These are phyloP conservation scores for Cryptococcus hybrid DNA, from an alignment of 1,284 basidiomycete species.

Conservation along the genomic window DNA sequence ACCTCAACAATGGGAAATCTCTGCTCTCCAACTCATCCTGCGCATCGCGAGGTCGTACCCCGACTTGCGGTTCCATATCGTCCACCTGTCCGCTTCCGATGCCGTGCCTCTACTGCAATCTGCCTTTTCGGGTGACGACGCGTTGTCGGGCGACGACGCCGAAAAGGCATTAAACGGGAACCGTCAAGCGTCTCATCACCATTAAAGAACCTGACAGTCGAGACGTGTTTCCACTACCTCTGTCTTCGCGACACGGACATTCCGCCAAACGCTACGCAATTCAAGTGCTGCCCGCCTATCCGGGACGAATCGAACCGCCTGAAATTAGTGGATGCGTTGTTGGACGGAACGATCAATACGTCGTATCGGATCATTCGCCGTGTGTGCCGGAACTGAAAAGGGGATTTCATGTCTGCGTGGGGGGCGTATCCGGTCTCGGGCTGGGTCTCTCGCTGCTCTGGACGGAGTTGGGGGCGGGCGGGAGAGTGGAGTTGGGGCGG, in stretches of 20 bases:
- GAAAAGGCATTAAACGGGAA: no score
- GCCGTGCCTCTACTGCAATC: slow-evolving; percentile 72
- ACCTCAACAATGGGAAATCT: slow-evolving; percentile 69
- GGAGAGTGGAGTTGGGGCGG: slow-evolving; percentile 57
- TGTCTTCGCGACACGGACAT: slow-evolving; percentile 52
- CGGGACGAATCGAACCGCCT: slow-evolving; percentile 69
- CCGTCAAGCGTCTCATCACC: no score
- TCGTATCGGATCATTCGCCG: slow-evolving; percentile 92
- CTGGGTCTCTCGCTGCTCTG: slow-evolving; percentile 47
- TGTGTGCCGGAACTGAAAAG: slow-evolving; percentile 78
- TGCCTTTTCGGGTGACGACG: slow-evolving; percentile 57
- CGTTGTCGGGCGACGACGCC: no score
- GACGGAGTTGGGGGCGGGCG: slow-evolving; percentile 61
- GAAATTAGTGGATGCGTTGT: slow-evolving; percentile 72
- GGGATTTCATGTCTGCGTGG: slow-evolving; percentile 81
- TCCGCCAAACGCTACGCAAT: slow-evolving; percentile 56
- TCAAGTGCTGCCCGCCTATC: slow-evolving; percentile 94
- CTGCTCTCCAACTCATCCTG: slow-evolving; percentile 73
- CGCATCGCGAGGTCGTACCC: slow-evolving; percentile 63
- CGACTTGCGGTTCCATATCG: slow-evolving; percentile 78
- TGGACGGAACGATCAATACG: slow-evolving; percentile 79
- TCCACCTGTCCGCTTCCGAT: slow-evolving; percentile 80
- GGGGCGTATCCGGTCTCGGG: slow-evolving; percentile 73
- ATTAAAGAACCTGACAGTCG: slow-evolving; percentile 75
- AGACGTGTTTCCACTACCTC: slow-evolving; percentile 95